Evolutionary conservation across 257 asterid species (phyloP).

Genomic region (Salvia miltiorrhiza): DNA sequence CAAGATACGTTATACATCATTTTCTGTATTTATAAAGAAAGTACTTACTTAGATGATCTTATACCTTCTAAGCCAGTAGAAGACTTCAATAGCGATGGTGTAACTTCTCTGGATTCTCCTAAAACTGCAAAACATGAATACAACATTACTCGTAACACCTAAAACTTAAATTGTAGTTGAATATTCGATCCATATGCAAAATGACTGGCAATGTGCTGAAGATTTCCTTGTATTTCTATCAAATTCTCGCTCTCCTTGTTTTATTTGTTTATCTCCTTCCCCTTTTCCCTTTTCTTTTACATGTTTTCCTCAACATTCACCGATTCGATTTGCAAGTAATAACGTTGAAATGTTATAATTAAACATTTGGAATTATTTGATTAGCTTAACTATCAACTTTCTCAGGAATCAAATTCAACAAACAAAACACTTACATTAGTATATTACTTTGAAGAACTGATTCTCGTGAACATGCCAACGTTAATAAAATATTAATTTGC

Average conservation of each 20-base stretch:
- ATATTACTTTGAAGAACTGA: neutral
- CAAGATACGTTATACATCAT: neutral
- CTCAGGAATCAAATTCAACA: neutral
- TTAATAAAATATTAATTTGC: neutral
- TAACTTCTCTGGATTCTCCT: constrained; percentile 85
- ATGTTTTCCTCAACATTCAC: neutral
- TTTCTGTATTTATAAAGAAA: neutral
- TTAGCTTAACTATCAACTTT: neutral
- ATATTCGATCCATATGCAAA: neutral
- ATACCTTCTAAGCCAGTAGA: constrained; percentile 81
- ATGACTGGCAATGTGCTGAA: neutral
- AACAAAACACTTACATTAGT: neutral
- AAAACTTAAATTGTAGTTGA: neutral
- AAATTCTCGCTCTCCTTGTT: neutral
- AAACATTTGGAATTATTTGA: neutral
- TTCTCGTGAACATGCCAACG: neutral
- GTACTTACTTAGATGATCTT: constrained; percentile 9
- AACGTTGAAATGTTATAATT: neutral
- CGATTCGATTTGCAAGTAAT: neutral
- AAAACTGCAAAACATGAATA: constrained; percentile 53
- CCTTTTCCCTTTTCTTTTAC: neutral
- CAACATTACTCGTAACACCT: constrained; percentile 12
- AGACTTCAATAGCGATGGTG: constrained; percentile 74
- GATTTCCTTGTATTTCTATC: neutral
- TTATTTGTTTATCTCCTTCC: neutral